Evolutionary conservation across 2,329 filamentous ascomycete species (phyloP), one percentile per base, ranked within the genome.

Genomic region (Verticillium klebahnii): DNA sequence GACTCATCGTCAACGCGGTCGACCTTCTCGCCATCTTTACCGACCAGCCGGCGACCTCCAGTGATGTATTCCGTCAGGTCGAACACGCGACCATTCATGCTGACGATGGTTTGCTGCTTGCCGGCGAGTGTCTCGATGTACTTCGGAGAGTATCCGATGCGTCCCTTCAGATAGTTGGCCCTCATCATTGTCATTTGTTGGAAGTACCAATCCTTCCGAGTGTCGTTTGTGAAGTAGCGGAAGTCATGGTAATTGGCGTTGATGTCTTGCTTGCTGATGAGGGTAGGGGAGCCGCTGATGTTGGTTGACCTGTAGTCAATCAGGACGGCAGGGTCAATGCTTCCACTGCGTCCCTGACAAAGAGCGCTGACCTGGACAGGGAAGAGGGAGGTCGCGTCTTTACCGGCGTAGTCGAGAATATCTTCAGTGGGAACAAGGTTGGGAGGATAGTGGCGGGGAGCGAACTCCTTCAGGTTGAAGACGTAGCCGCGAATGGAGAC

Each of bases 241-340:
- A 99, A 99, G 73, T 99, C 95, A 71, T 99, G 95, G 73, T 96
- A 99, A 65, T 85, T 79, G 25, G 87, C 80, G 70, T 97, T 96
- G 25, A 81, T 66, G 70, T 98, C 93, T 4, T 83, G 82, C 34
- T 76, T 80, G 69, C 83, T 87, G 72, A 92, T 84, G 29, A 90
- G 79, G 25, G 78, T 85, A 23, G 88, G 85, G 14, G 86, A 84
- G 19, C 89, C 89, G 15, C 87, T 86, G 60, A 89, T 82, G 74
- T 99, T 99, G 64, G 86, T 87, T 40, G 82, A 86, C 66, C 87
- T 88, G 77, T 94, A 98, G 74, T 94, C 90, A 32, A 99, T 83
- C 56, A 90, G 89, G n/a, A 99, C 91, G 52, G 87, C 83, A 3
- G 85, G 84, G 70, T 92, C 83, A 54, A 87, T 78, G 1, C 70